Base-by-base conservation (phyloP, 441 rosid species). In the Manihot esculenta region DNA sequence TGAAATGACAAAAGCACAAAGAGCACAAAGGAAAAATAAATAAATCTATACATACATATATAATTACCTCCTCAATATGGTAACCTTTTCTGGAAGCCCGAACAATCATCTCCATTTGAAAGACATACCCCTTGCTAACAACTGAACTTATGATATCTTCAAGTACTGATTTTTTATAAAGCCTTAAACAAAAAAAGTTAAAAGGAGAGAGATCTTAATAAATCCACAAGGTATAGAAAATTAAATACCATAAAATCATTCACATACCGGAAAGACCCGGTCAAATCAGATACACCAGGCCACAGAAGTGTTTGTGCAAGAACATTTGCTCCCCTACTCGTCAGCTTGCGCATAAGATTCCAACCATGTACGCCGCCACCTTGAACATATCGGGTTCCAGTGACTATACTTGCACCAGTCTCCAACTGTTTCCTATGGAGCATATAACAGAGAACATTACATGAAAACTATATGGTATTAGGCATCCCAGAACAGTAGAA, bases 21-120 rank as follows among this genome's bases (percentile, higher is more conserved):
- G 30, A 18, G 24, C 24, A 60, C 30, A 17, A 30, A 58, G 11
- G 42, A 42, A 56, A 0, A 27, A 26, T 6, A 18, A 58, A n/a
- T n/a, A n/a, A n/a, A n/a, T n/a, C n/a, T n/a, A n/a, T n/a, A n/a
- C n/a, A n/a, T n/a, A n/a, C 53, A 66, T 66, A 63, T 6, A 51
- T 30, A 0, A 10, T 12, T 80, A 87, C 92, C 99, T 95, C 99
- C 82, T 95, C 98, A 69, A 95, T 91, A 74, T 77, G 94, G 82
- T 82, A 89, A 75, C 96, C 89, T 79, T 89, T 89, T 76, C 99
- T 89, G 44, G 97, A 84, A 47, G 98, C 99, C 65, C 98, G 94
- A 49, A 95, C 99, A 64, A 95, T 93, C 95, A 95, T 95, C 86
- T 95, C 99, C 97, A 95, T 95, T 78, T 95, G 99, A 79, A 95